phyloP scores from a whole-genome alignment of 768 basidiomycete genomes.

The Termitomyces sp. region DNA sequence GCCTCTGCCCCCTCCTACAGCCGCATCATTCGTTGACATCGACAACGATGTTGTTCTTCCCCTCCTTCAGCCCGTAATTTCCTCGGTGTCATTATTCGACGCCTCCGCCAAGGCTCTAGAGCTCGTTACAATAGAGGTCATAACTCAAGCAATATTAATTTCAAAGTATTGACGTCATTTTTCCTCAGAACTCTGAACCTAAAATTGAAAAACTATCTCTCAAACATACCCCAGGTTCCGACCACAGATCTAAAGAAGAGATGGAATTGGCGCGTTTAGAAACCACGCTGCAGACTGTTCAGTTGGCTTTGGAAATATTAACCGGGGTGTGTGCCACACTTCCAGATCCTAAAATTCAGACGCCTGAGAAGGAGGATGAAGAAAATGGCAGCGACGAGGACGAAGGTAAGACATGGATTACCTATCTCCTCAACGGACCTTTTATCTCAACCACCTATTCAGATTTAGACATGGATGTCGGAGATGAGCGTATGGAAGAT shows the following conservation, averaged over 20 bases:
- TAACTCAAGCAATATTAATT: constrained; percentile 5
- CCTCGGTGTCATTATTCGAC: constrained; percentile 53
- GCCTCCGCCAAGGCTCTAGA: constrained; percentile 45
- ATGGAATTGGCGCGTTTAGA: constrained; percentile 73
- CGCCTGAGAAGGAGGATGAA: constrained; percentile 31
- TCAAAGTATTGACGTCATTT: not conserved
- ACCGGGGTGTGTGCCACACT: constrained; percentile 86
- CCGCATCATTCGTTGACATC: constrained; percentile 58
- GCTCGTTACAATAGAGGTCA: constrained; percentile 49
- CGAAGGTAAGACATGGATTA: constrained; percentile 6
- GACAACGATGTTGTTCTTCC: constrained; percentile 73
- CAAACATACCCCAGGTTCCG: constrained; percentile 67
- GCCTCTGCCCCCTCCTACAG: constrained; percentile 68
- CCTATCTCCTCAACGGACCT: not conserved
- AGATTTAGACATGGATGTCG: constrained; percentile 18
- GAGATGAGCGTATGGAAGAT: constrained; percentile 31
- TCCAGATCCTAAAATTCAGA: constrained; percentile 62
- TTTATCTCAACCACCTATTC: not conserved
- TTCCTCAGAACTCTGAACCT: constrained; percentile 42
- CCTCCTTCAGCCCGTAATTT: constrained; percentile 61
- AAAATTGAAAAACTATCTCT: constrained; percentile 54
- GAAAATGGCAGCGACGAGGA: constrained; percentile 29
- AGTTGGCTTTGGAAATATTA: constrained; percentile 83
- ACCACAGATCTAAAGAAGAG: constrained; percentile 70
- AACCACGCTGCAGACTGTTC: constrained; percentile 63